phyloP scores from a whole-genome alignment of 805 yeast species.

The Ogataea nakhonphanomensis region DNA sequence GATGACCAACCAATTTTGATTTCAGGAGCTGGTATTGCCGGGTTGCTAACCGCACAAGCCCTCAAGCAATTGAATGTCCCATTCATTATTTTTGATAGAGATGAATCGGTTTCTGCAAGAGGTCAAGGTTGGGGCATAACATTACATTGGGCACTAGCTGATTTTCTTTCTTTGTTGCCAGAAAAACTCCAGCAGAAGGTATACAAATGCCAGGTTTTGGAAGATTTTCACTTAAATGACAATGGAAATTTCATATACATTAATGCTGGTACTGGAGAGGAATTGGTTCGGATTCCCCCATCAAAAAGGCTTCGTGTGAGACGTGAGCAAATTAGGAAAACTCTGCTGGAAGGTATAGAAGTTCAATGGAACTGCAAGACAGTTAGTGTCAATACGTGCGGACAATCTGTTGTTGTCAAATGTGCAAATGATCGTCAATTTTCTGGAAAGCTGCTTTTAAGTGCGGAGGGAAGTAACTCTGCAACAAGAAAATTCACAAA shows the following conservation, averaged over 20 bases:
- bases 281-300: constrained; percentile 31
- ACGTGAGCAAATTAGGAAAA: constrained; percentile 29
- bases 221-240: constrained; percentile 27
- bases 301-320: constrained; percentile 30
- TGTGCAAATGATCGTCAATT: constrained; percentile 23
- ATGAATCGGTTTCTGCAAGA: constrained; percentile 22
- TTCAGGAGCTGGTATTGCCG: constrained; percentile 24
- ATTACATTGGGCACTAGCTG: constrained; percentile 30
- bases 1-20: constrained; percentile 23
- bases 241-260: constrained; percentile 30
- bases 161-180: constrained; percentile 25
- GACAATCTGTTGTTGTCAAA: constrained; percentile 14
- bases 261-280: constrained; percentile 29
- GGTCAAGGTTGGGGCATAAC: constrained; percentile 36
- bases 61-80: constrained; percentile 24
- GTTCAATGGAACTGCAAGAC: constrained; percentile 31
- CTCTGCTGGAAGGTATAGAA: constrained; percentile 25
- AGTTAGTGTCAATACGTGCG: constrained; percentile 6
- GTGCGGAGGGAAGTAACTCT: constrained; percentile 31
- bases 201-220: constrained; percentile 28
- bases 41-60: constrained; percentile 28
- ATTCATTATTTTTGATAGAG: constrained; percentile 29
- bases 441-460: constrained; percentile 20
- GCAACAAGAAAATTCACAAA: constrained; percentile 22
- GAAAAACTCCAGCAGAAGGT: constrained; percentile 20